Percentiles rank a stretch among this genome's conserved stretches.
phyloP scores from a whole-genome alignment of 1,284 basidiomycete genomes.

The Puccinia sorghi region DNA sequence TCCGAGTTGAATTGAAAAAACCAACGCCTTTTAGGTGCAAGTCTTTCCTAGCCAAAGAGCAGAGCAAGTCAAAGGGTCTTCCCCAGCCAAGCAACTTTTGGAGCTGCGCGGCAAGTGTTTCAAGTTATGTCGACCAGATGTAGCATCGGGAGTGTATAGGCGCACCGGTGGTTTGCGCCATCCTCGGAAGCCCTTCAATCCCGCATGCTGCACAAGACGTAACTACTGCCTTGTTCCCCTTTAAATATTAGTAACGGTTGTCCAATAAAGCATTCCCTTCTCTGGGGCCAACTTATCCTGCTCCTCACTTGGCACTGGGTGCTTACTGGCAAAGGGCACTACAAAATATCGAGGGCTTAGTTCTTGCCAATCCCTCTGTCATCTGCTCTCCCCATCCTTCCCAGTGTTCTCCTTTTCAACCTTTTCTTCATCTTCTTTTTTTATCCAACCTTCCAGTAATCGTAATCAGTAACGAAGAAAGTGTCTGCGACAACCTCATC shows the following conservation, averaged over 20 bases:
- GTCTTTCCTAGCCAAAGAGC: no score
- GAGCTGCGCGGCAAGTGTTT: not conserved
- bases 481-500: not conserved
- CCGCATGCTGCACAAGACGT: not conserved
- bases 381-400: not conserved
- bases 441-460: not conserved
- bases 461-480: slow-evolving; percentile 11
- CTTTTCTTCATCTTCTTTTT: not conserved
- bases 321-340: not conserved
- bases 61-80: no score
- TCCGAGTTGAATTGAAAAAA: no score
- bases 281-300: not conserved
- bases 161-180: not conserved
- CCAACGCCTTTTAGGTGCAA: no score
- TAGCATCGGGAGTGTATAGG: not conserved
- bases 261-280: not conserved
- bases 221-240: not conserved
- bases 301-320: not conserved
- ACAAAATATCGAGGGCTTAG: not conserved
- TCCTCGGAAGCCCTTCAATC: not conserved
- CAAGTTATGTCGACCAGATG: not conserved
- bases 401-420: not conserved
- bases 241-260: not conserved
- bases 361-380: no score
- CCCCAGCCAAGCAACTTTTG: no score